A percentile compares a stretch with the other conserved stretches of the same genome.
phyloP scores from a whole-genome alignment of 371 early-diverging fungal species.

The Mortierella sp. region DNA sequence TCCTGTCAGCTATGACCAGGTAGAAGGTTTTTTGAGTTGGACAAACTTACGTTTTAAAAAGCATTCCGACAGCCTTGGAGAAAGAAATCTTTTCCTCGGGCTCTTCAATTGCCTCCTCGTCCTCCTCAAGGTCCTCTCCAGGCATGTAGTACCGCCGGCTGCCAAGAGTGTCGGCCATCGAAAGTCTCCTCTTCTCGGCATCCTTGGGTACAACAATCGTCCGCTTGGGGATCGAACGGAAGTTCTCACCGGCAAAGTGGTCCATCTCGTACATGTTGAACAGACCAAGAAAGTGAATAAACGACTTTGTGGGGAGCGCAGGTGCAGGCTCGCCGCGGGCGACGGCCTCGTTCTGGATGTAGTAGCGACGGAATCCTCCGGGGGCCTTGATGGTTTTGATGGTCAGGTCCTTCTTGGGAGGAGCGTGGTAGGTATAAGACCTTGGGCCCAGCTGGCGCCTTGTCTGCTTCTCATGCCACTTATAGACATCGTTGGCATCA shows the following conservation, averaged over 20 bases:
- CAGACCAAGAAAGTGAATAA: conserved; percentile 78
- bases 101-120: conserved; percentile 51
- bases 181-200: conserved; percentile 24
- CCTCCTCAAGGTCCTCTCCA: conserved; percentile 65
- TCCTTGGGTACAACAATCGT: conserved; percentile 38
- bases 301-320: conserved; percentile 62
- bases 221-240: conserved; percentile 48
- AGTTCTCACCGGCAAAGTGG: conserved; percentile 82
- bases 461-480: conserved; percentile 62
- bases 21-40: neutral
- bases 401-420: conserved; percentile 7
- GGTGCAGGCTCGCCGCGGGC: conserved; percentile 52
- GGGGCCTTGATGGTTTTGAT: conserved; percentile 65
- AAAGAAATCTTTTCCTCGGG: conserved; percentile 57
- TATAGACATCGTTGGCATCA: conserved; percentile 70
- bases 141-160: conserved; percentile 61
- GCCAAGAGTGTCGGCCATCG: conserved; percentile 15
- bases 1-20: conserved; percentile 9
- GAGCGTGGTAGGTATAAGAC: conserved; percentile 44
- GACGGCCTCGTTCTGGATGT: conserved; percentile 66
- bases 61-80: conserved; percentile 45
- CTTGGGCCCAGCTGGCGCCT: conserved; percentile 24
- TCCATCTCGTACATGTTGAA: conserved; percentile 68
- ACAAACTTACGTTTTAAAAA: conserved; percentile 31
- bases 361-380: conserved; percentile 81